Base-by-base conservation (phyloP, 768 basidiomycete species). In the Neoboletus magnificus region DNA sequence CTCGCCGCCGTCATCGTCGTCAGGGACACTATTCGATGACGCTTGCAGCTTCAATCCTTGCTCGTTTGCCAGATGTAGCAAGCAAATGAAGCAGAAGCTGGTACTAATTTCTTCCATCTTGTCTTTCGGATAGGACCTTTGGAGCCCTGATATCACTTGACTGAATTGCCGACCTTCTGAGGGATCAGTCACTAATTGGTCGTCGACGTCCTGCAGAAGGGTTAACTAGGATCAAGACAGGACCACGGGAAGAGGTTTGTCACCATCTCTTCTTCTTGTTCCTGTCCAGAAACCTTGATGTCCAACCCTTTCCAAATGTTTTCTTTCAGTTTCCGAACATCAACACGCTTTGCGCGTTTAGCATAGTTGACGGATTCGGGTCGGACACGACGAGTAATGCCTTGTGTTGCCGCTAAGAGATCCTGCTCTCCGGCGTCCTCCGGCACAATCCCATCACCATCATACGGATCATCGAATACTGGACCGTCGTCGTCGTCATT, bases 51-150 rank as follows among this genome's bases (percentile, higher is more conserved):
- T 89, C 47, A 98, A 78, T 2, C 96, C 97, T 65, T 93, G 90
- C 73, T 98, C 97, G 68, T 99, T 98, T 18, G 96, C 96, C 42
- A 98, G 74, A 75, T 98, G 97, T 18, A 99, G 76, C 25, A 98
- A 76, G 66, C 97, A 98, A 70, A 98, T 99, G 77, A 98, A 99
- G 71, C 96, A 98, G 84, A 96, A 98, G 60, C 93, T 96, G 16
- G 97, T 98, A 70, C 94, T 97, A 68, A 98, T 97, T 60, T 99
- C 97, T 39, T 89, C 89, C 88, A 98, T 90, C 77, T 96, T 98
- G 41, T 98, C 95, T 55, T 76, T 75, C 0, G 96, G 93, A 71
- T 98, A 98, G 7, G 88, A 83, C 49, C 75, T 79, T 61, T 90
- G 85, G 33, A 99, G 79, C 18, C 85, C 85, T 2, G 85, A 80